Percentiles rank a stretch among this genome's conserved stretches.
These are phyloP conservation scores for Mycosphaerella sp. DNA, from an alignment of 2,329 filamentous ascomycete genomes.

Conservation along the genomic window DNA sequence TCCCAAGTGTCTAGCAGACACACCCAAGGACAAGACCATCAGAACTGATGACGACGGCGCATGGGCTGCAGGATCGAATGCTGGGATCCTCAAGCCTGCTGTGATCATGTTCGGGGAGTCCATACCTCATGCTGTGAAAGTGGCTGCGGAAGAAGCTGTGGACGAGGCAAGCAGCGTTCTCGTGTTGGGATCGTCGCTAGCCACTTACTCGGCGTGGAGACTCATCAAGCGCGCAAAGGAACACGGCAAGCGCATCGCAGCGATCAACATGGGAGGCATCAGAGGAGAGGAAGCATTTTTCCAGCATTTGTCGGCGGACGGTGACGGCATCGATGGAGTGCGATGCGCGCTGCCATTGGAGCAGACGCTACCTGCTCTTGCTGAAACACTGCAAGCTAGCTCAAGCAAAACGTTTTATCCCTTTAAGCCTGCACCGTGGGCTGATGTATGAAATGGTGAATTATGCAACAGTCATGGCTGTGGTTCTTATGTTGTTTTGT, in stretches of 20 bases:
- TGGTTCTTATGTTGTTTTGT: too few species aligned
- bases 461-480: too few species aligned
- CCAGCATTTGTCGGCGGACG: slow-evolving; percentile 45
- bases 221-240: slow-evolving; percentile 78
- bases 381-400: slow-evolving; percentile 22
- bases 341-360: slow-evolving; percentile 40
- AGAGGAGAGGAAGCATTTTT: slow-evolving; percentile 73
- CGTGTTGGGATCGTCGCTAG: slow-evolving; percentile 80
- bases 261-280: slow-evolving; percentile 78
- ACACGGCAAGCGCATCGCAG: slow-evolving; percentile 74
- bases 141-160: slow-evolving; percentile 70
- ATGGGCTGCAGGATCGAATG: slow-evolving; percentile 52
- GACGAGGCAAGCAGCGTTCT: slow-evolving; percentile 70
- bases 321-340: slow-evolving; percentile 36
- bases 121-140: slow-evolving; percentile 64
- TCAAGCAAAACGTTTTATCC: background rate
- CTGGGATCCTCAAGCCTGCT: slow-evolving; percentile 82
- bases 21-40: slow-evolving; percentile 53
- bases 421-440: slow-evolving; percentile 21
- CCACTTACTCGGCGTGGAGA: slow-evolving; percentile 92
- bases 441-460: background rate
- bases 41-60: slow-evolving; percentile 74
- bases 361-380: slow-evolving; percentile 35
- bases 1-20: slow-evolving; percentile 65
- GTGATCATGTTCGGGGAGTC: slow-evolving; percentile 97